Evolutionary conservation across 371 early-diverging fungal genomes (phyloP), one percentile per base, ranked within the genome.

Genomic region (Rhizopus sp.): DNA sequence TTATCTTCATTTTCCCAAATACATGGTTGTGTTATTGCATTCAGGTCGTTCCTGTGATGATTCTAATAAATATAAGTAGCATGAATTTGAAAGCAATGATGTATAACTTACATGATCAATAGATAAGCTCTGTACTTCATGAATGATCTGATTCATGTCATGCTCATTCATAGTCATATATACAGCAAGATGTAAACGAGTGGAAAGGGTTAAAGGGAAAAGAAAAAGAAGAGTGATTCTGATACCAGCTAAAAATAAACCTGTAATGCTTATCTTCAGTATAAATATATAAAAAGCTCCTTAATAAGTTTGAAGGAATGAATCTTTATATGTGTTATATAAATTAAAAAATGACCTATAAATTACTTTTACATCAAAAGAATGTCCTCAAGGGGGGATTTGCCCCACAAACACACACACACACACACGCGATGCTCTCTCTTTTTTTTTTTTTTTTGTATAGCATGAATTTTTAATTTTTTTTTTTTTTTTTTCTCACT

Each of bases 91-190:
- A 32, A 12, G 15, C 39, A 50, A 37, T 46, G 47, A 46, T 57
- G 49, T 35, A 50, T 49, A 40, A 10, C 38, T 41, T 53, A 53
- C 53, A 32, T 53, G 42, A 32, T 53, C 30, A 13, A 53, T 29
- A 42, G 53, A 53, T 30, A 53, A 44, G 13, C 15, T 13, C n/a
- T 41, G 40, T 3, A 53, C 42, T 7, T 42, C 42, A 42, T 44
- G 13, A 4, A 32, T 30, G 31, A 53, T 34, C 15, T 41, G n/a
- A 9, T 53, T 42, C 13, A 34, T 42, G n/a, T 40, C 16, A 42
- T 34, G 3, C 31, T 16, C 31, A 46, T 33, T 50, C 7, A 37
- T 50, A 33, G 34, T 35, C 35, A 34, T 50, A 34, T 31, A 34
- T 3, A 34, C 8, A 13, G 2, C n/a, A 52, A 39, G 7, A 40